phyloP scores from a whole-genome alignment of 768 basidiomycete genomes.

The Suillus sp. region DNA sequence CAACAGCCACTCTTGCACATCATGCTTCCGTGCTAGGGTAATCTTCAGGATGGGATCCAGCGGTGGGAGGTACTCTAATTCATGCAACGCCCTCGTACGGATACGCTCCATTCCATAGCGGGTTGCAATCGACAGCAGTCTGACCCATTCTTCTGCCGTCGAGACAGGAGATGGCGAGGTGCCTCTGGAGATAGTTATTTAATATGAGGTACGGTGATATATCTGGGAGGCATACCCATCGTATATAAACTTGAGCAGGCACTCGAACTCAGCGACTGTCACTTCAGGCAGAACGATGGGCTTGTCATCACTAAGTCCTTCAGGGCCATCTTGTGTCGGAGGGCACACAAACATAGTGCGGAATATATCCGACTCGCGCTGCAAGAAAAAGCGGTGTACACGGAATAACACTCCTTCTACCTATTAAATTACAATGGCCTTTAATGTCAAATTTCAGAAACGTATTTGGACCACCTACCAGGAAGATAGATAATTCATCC shows the following conservation, averaged over 20 bases:
- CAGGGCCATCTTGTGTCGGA: slow-evolving; percentile 23
- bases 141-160: slow-evolving; percentile 36
- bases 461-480: slow-evolving; percentile 14
- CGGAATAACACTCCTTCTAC: slow-evolving; percentile 42
- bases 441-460: neutral
- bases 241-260: slow-evolving; percentile 43
- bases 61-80: slow-evolving; percentile 26
- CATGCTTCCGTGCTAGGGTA: slow-evolving; percentile 41
- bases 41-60: slow-evolving; percentile 38
- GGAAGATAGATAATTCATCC: slow-evolving; percentile 23
- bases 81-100: slow-evolving; percentile 37
- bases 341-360: slow-evolving; percentile 39
- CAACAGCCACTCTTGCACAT: slow-evolving; percentile 41
- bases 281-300: slow-evolving; percentile 39
- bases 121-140: slow-evolving; percentile 43
- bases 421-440: slow-evolving; percentile 22
- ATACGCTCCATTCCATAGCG: slow-evolving; percentile 40
- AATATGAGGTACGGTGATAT: neutral
- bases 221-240: slow-evolving; percentile 32
- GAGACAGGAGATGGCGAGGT: slow-evolving; percentile 11
- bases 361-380: slow-evolving; percentile 42
- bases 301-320: slow-evolving; percentile 35
- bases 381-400: slow-evolving; percentile 43
- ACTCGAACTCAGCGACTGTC: slow-evolving; percentile 37
- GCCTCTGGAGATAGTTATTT: neutral